Conservation (phyloP, 176 grass and related monocot genomes). For the Raddia distichophylla region DNA sequence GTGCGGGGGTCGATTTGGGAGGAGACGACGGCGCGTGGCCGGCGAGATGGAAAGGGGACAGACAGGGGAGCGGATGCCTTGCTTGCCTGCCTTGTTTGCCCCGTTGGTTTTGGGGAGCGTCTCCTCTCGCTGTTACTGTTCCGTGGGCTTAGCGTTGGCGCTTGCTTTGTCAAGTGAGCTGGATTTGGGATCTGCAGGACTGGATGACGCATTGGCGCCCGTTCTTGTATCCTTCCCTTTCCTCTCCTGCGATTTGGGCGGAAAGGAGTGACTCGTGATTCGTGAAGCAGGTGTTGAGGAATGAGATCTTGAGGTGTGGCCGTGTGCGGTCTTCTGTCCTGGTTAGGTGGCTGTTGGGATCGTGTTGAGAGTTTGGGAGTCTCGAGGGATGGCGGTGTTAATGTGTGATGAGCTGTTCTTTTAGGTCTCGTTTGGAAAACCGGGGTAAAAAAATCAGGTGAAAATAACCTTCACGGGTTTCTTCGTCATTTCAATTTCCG, state of each 20-base stretch:
- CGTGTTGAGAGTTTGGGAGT: neutral
- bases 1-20: slow-evolving; percentile 6
- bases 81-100: slow-evolving; percentile 12
- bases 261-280: neutral
- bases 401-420: neutral
- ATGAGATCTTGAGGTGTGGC: no score
- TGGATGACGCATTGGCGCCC: no score
- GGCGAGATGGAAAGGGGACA: neutral
- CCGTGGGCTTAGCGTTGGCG: neutral
- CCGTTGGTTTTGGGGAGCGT: neutral
- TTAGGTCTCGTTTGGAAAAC: no score
- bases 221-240: neutral
- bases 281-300: neutral
- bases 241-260: neutral
- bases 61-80: slow-evolving; percentile 43
- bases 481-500: no score
- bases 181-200: slow-evolving; percentile 32
- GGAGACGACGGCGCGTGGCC: neutral
- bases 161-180: slow-evolving; percentile 17
- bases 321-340: neutral
- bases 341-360: neutral
- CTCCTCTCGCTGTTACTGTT: slow-evolving; percentile 1
- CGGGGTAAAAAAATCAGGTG: no score
- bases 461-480: no score
- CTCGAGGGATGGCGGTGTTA: neutral